Conservation (phyloP, 805 yeast genomes). For the Saccharomycopsis vini region DNA sequence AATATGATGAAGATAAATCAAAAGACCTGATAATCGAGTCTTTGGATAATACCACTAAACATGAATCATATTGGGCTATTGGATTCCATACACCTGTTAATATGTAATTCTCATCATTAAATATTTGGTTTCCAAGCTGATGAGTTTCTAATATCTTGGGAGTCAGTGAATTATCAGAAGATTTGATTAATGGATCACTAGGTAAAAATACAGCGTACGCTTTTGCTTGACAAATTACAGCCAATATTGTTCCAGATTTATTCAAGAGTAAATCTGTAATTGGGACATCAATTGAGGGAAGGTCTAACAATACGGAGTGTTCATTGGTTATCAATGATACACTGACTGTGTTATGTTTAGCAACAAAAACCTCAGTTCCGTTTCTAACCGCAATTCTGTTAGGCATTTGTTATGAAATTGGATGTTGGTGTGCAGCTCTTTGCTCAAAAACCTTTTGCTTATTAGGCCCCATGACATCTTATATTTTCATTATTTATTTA, state of each 20-base stretch:
- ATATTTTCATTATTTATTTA: no score
- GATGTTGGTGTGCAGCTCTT: no score
- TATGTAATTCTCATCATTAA: conserved; percentile 25
- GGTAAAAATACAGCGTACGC: conserved; percentile 30
- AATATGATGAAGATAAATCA: conserved; percentile 27
- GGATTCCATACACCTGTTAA: conserved; percentile 38
- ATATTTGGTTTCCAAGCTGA: conserved; percentile 20
- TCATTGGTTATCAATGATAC: background rate
- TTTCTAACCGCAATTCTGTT: conserved; percentile 2
- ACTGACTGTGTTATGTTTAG: conserved; percentile 23
- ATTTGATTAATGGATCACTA: no score
- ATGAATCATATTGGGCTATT: conserved; percentile 34
- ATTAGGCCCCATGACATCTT: no score
- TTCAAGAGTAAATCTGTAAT: conserved; percentile 32
- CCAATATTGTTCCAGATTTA: conserved; percentile 34
- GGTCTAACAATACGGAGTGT: conserved; percentile 22
- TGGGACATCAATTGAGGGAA: conserved; percentile 23
- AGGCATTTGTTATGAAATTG: no score
- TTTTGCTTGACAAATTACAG: conserved; percentile 29
- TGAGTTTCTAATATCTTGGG: conserved; percentile 17
- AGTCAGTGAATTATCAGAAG: no score
- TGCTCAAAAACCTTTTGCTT: no score
- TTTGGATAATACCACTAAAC: conserved; percentile 33
- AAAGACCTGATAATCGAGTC: conserved; percentile 28
- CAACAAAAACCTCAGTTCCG: conserved; percentile 26